These are phyloP conservation scores for Dendrocalamus sinicus DNA, from an alignment of 176 grass and related monocot species.

Conservation along the genomic window DNA sequence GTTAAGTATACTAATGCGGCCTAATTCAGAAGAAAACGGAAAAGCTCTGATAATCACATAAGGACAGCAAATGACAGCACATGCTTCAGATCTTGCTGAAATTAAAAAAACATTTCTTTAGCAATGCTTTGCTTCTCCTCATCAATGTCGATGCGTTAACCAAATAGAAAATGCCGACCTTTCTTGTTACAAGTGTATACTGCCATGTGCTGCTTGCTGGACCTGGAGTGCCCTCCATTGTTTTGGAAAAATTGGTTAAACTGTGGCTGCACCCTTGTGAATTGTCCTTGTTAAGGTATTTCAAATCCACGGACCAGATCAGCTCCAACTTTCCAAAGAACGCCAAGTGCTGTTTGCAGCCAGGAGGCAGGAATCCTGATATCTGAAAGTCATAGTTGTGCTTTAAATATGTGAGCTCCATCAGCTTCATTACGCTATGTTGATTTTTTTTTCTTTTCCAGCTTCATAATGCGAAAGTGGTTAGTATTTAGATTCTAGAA, in stretches of 20 bases:
- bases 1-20: constrained; percentile 29
- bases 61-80: constrained; percentile 31
- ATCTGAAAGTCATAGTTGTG: not conserved
- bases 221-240: constrained; percentile 7
- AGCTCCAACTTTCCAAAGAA: not conserved
- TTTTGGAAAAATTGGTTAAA: constrained; percentile 13
- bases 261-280: constrained; percentile 13
- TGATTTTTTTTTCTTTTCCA: not conserved
- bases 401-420: not conserved
- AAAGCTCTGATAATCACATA: constrained; percentile 31
- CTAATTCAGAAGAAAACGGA: constrained; percentile 3
- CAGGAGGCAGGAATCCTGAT: not conserved
- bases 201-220: constrained; percentile 29
- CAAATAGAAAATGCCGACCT: constrained; percentile 44
- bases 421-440: not conserved
- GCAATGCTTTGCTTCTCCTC: constrained; percentile 19
- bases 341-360: not conserved
- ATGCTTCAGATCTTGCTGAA: constrained; percentile 53
- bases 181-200: constrained; percentile 29
- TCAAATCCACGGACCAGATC: not conserved
- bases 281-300: constrained; percentile 24
- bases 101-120: constrained; percentile 42
- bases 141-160: constrained; percentile 1
- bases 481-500: not conserved
- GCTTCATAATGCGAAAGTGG: not conserved